These are phyloP conservation scores for Cryptosporidium baileyi DNA, from an alignment of 169 alveolate genomes.

Conservation along the genomic window DNA sequence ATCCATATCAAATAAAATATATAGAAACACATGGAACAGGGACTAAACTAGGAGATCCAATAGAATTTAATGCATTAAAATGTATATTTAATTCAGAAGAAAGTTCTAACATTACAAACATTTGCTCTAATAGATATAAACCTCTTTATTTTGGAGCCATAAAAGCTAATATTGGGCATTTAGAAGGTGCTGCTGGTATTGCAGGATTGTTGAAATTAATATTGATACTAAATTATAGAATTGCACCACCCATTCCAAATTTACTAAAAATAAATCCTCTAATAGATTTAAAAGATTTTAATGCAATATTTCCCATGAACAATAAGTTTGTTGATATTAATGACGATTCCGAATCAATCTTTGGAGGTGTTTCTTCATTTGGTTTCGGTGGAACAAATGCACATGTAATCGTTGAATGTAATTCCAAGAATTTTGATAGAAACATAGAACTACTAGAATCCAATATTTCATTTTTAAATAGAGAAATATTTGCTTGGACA, in stretches of 20 bases:
- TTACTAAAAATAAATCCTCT: slow-evolving; percentile 23
- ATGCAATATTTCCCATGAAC: slow-evolving; percentile 7
- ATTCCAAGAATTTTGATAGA: not conserved
- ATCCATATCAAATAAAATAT: slow-evolving; percentile 19
- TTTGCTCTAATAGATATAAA: not conserved
- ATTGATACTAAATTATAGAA: slow-evolving; percentile 12
- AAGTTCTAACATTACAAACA: not conserved
- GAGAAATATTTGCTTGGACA: slow-evolving; percentile 34
- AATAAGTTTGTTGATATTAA: not conserved
- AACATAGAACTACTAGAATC: not conserved
- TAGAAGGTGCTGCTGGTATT: slow-evolving; percentile 74
- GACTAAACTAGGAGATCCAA: slow-evolving; percentile 63
- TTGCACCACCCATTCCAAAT: slow-evolving; percentile 64
- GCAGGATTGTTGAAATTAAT: slow-evolving; percentile 64
- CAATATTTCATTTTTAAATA: not conserved
- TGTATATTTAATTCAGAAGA: slow-evolving; percentile 28
- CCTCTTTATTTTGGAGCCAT: slow-evolving; percentile 67
- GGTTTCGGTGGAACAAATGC: slow-evolving; percentile 70
- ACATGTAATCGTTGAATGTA: slow-evolving; percentile 58
- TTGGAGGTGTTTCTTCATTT: slow-evolving; percentile 59
- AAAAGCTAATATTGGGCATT: slow-evolving; percentile 71
- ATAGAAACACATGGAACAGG: slow-evolving; percentile 66
- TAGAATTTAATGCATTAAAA: slow-evolving; percentile 62
- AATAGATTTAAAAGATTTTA: slow-evolving; percentile 17
- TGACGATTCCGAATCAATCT: slow-evolving; percentile 1